Evolutionary conservation across 495 filamentous ascomycete genomes (phyloP).

Genomic region (Daldinia caldariorum): DNA sequence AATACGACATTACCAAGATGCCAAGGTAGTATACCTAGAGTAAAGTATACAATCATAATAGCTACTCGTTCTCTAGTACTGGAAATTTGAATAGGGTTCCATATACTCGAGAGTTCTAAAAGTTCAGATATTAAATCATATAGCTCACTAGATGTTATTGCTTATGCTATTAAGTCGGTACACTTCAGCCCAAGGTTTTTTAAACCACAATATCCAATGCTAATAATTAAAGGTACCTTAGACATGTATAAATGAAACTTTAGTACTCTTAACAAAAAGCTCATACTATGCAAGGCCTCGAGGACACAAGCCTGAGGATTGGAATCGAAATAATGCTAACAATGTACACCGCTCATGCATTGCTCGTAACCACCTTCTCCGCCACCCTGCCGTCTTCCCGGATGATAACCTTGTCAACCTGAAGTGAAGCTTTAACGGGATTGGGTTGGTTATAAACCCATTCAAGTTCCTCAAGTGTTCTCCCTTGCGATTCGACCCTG

Average conservation of each 20-base stretch:
- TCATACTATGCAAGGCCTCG: too few relatives aligned
- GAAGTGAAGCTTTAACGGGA: slow-evolving; percentile 61
- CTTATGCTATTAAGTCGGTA: not conserved
- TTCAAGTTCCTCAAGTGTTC: slow-evolving; percentile 62
- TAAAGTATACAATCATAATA: too few relatives aligned
- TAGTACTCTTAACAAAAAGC: too few relatives aligned
- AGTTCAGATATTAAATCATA: not conserved
- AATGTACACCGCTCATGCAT: slow-evolving; percentile 13
- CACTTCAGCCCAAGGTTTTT: not conserved
- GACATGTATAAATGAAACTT: too few relatives aligned
- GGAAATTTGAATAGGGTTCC: too few relatives aligned
- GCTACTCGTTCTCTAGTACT: too few relatives aligned
- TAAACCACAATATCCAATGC: not conserved
- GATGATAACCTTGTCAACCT: slow-evolving; percentile 64
- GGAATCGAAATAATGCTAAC: not conserved
- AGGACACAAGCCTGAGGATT: not conserved
- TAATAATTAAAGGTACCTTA: not conserved
- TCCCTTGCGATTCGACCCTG: slow-evolving; percentile 61
- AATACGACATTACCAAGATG: too few relatives aligned
- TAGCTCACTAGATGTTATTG: not conserved
- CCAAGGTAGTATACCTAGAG: too few relatives aligned
- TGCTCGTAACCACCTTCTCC: slow-evolving; percentile 56
- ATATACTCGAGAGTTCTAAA: too few relatives aligned
- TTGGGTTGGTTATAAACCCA: slow-evolving; percentile 62
- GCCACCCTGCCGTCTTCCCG: slow-evolving; percentile 62